Base-by-base conservation (phyloP, 495 filamentous ascomycete genomes). In the Hypoxylon fuscum region DNA sequence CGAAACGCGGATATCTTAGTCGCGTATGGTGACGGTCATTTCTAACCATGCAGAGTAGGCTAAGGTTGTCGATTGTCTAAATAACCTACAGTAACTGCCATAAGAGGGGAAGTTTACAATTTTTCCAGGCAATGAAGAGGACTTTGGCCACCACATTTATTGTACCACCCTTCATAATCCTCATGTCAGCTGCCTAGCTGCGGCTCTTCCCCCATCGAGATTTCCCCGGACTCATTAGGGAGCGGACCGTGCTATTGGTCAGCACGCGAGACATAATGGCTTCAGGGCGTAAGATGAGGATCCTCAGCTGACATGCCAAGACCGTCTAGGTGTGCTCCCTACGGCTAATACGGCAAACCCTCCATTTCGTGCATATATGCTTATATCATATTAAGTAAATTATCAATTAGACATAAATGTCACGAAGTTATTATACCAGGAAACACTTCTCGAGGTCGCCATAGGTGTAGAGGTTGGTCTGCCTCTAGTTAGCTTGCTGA, bases 191-290 rank as follows among this genome's bases (percentile, higher is more conserved):
- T 64, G 54, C 49, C 21, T 64, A 34, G 41, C 54, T 65, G 62
- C 62, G 62, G 62, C 62, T 65, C 62, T 59, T 59, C 50, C 1
- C 11, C 50, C 49, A 59, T 59, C 62, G 50, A 59, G 49, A 59
- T 59, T 59, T 45, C 62, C 62, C 62, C 62, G 32, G 55, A 65
- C 8, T 37, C 31, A 18, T 10, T 31, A 9, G 17, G 43, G 2
- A 17, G 23, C 8, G 18, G 10, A 46, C 40, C 42, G n/a, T 34
- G 14, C 35, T 10, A 65, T 65, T 65, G 62, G 62, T 17, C 17
- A 10, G 22, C 32, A 17, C 8, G 23, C 55, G 43, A 65, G 43
- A 46, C 31, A 59, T 31, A 22, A 43, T 44, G 55, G 55, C 55
- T 59, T 42, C 11, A 23, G 62, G 62, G 55, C 55, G 50, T 64